Conservation (phyloP, 768 basidiomycete species). For the Auriculariales sp. region DNA sequence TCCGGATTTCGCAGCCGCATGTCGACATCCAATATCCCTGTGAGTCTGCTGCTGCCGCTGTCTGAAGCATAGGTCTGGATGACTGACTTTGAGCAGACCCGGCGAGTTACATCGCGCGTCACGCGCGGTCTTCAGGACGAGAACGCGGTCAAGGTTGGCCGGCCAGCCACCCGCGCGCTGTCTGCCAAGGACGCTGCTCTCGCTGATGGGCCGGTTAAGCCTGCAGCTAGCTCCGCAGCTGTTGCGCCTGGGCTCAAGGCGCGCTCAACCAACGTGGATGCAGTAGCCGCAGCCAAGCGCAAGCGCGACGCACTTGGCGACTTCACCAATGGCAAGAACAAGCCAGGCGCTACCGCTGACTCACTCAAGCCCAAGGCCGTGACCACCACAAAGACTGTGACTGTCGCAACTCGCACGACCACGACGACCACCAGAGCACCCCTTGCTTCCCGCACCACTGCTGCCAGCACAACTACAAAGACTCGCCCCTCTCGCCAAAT, state of each 20-base stretch:
- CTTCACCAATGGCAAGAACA: constrained; percentile 29
- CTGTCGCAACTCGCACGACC: constrained; percentile 16
- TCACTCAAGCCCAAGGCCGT: constrained; percentile 8
- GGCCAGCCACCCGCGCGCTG: not conserved
- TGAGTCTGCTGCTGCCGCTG: too few relatives aligned
- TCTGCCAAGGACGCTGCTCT: not conserved
- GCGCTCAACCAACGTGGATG: constrained; percentile 28
- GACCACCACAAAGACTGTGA: constrained; percentile 9
- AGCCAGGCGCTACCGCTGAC: constrained; percentile 14
- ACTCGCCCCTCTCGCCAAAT: not conserved
- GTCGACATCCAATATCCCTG: too few relatives aligned
- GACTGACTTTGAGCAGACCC: too few relatives aligned
- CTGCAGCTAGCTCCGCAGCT: constrained; percentile 34
- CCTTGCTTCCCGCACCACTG: constrained; percentile 4
- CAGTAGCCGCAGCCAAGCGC: constrained; percentile 41
- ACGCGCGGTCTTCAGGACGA: not conserved
- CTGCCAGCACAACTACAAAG: not conserved
- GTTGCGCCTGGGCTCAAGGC: constrained; percentile 23
- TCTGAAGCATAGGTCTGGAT: too few relatives aligned
- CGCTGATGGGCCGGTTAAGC: constrained; percentile 9
- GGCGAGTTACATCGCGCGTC: too few relatives aligned
- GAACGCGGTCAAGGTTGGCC: not conserved
- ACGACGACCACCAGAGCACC: constrained; percentile 12
- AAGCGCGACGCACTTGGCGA: constrained; percentile 68
- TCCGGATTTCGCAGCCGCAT: too few relatives aligned